These are phyloP conservation scores for Mercurialis annua DNA, from an alignment of 345 rosid species.

Conservation along the genomic window DNA sequence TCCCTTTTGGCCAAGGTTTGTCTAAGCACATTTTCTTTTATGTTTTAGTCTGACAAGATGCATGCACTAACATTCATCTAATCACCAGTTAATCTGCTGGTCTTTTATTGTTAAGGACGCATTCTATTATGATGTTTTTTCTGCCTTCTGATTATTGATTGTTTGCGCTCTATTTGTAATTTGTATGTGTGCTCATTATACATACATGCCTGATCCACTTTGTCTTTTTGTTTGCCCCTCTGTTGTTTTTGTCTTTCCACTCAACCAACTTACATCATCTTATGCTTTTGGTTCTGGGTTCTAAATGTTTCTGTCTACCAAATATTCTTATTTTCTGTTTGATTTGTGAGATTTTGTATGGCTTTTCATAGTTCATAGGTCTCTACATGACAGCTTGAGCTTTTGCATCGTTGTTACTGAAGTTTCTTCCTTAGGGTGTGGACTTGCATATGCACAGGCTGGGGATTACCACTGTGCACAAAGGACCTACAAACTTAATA, in stretches of 20 bases:
- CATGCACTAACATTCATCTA: not conserved
- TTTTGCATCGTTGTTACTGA: not conserved
- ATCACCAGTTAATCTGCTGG: not conserved
- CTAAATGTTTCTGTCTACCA: not conserved
- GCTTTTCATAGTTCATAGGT: not conserved
- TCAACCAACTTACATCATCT: not conserved
- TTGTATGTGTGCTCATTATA: not conserved
- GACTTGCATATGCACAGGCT: not conserved
- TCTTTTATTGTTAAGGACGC: not conserved
- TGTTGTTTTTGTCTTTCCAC: not conserved
- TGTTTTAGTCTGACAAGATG: not conserved
- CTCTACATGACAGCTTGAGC: not conserved
- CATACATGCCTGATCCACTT: not conserved
- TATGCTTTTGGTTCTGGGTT: not conserved
- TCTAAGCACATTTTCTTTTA: conserved; percentile 8
- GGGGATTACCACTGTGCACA: not conserved
- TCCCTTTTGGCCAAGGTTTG: conserved; percentile 96
- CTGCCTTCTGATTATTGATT: not conserved
- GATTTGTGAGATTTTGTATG: not conserved
- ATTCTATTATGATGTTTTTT: not conserved
- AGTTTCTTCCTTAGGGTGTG: not conserved
- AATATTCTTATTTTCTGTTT: not conserved
- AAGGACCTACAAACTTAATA: not conserved
- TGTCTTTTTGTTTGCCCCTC: not conserved
- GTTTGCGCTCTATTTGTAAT: not conserved